Percentiles rank a stretch among this genome's conserved stretches.
Evolutionary conservation across 2,329 filamentous ascomycete species (phyloP).

Genomic region (Aspergillus sp.): DNA sequence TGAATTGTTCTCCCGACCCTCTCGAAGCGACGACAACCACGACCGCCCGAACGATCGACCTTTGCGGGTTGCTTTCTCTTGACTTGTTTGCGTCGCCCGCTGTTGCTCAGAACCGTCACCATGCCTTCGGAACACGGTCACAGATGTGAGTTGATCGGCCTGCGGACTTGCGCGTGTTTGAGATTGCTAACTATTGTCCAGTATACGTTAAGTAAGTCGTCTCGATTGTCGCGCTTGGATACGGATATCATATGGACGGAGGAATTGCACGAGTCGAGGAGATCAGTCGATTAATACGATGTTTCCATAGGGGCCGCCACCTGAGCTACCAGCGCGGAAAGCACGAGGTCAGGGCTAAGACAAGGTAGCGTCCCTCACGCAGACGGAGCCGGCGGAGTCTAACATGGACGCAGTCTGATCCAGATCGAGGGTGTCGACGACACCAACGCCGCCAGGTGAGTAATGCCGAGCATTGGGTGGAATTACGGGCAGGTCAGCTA

Average conservation of each 20-base stretch:
- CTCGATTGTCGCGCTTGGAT: slow-evolving; percentile 9
- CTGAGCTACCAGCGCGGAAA: slow-evolving; percentile 95
- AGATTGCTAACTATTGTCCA: slow-evolving; percentile 35
- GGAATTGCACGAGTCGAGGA: slow-evolving; percentile 3
- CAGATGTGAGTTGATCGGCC: slow-evolving; percentile 60
- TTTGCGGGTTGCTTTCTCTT: slow-evolving; percentile 33
- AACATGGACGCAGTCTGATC: slow-evolving; percentile 56
- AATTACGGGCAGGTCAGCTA: slow-evolving; percentile 11
- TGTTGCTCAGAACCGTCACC: slow-evolving; percentile 48
- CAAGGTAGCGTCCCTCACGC: slow-evolving; percentile 39
- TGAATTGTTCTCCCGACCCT: slow-evolving; percentile 28
- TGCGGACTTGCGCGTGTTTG: slow-evolving; percentile 5
- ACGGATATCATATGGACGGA: slow-evolving; percentile 7
- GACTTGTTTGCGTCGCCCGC: slow-evolving; percentile 34
- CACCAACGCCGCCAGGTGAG: slow-evolving; percentile 75
- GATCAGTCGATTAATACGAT: slow-evolving; percentile 27
- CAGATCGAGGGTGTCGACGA: slow-evolving; percentile 98
- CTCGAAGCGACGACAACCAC: slow-evolving; percentile 34
- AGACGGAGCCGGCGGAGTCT: slow-evolving; percentile 13
- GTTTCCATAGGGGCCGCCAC: slow-evolving; percentile 73
- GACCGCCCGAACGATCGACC: slow-evolving; percentile 18
- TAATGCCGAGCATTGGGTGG: slow-evolving; percentile 3
- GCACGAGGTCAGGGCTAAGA: slow-evolving; percentile 81
- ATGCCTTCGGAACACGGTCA: slow-evolving; percentile 85
- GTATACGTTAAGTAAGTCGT: slow-evolving; percentile 82